phyloP scores from a whole-genome alignment of 2,329 filamentous ascomycete species.

The Ophiocordyceps camponoti-saundersi region DNA sequence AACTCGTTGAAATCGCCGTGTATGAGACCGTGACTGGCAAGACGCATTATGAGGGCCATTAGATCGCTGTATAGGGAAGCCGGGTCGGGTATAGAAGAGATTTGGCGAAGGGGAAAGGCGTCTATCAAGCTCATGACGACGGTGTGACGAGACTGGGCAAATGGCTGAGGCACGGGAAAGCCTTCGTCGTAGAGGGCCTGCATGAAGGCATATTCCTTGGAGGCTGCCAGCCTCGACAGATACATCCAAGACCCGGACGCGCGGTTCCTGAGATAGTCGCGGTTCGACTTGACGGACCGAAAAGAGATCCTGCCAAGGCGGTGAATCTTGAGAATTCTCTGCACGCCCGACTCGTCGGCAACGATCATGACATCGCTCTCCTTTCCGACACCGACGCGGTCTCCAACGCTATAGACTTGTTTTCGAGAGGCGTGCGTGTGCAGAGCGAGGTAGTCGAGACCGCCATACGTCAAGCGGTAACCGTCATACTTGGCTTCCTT shows the following conservation, averaged over 20 bases:
- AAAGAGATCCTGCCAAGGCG: conserved; percentile 91
- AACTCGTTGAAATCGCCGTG: conserved; percentile 99
- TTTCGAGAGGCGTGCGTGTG: conserved; percentile 72
- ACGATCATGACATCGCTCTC: conserved; percentile 96
- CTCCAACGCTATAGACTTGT: conserved; percentile 79
- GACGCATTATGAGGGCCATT: conserved; percentile 66
- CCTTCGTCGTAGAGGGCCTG: conserved; percentile 65
- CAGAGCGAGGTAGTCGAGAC: conserved; percentile 91
- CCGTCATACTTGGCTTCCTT: conserved; percentile 97
- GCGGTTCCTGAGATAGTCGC: conserved; percentile 80
- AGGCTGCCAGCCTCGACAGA: conserved; percentile 76
- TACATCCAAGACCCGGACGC: conserved; percentile 91
- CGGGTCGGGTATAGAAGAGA: conserved; percentile 68
- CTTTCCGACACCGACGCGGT: conserved; percentile 89
- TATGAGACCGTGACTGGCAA: conserved; percentile 78
- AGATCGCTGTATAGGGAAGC: conserved; percentile 81
- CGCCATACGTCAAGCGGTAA: conserved; percentile 90
- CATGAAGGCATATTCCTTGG: conserved; percentile 95
- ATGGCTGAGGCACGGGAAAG: conserved; percentile 76
- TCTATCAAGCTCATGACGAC: conserved; percentile 93
- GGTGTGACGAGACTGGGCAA: conserved; percentile 83
- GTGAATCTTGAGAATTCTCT: conserved; percentile 88
- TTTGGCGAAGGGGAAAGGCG: conserved; percentile 79
- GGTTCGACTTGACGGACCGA: conserved; percentile 86
- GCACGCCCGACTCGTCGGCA: conserved; percentile 58